Conservation (phyloP, 108 stramenopile genomes). For the Bacterosira constricta region DNA sequence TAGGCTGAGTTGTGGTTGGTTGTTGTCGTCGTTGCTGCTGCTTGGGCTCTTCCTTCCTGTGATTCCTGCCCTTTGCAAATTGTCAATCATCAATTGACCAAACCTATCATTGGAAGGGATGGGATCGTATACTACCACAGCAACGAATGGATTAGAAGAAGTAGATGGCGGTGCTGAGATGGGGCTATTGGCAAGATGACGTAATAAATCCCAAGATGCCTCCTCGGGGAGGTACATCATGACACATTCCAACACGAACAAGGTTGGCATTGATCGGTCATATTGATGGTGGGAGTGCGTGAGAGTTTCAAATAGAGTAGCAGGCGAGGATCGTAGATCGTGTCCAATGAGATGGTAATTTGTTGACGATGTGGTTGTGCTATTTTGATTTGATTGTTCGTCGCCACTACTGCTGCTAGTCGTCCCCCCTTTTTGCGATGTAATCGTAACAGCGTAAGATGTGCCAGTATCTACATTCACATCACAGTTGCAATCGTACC, state of each 20-base stretch:
- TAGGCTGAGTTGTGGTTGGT: conserved; percentile 37
- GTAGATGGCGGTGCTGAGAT: conserved; percentile 1
- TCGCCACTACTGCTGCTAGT: too few species aligned
- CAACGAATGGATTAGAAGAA: conserved; percentile 15
- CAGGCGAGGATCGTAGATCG: conserved; percentile 61
- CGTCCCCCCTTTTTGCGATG: too few species aligned
- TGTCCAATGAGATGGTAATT: conserved; percentile 58
- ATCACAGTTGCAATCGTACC: conserved; percentile 19
- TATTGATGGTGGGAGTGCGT: conserved; percentile 41
- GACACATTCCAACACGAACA: conserved; percentile 82
- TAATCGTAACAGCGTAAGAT: too few species aligned
- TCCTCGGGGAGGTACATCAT: conserved; percentile 80
- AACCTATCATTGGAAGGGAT: conserved; percentile 68
- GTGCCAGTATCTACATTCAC: too few species aligned
- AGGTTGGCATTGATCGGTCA: conserved; percentile 50
- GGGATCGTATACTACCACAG: conserved; percentile 72
- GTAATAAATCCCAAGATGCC: conserved; percentile 39
- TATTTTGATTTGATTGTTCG: too few species aligned
- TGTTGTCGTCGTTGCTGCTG: conserved; percentile 6
- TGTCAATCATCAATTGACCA: conserved; percentile 79
- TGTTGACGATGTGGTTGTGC: conserved; percentile 2
- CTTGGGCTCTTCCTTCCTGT: not conserved
- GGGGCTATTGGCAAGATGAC: conserved; percentile 12
- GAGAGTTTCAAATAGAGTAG: conserved; percentile 54
- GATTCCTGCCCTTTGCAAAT: conserved; percentile 64